Base-by-base conservation (phyloP, 768 basidiomycete species). In the Tulasnella sp. region DNA sequence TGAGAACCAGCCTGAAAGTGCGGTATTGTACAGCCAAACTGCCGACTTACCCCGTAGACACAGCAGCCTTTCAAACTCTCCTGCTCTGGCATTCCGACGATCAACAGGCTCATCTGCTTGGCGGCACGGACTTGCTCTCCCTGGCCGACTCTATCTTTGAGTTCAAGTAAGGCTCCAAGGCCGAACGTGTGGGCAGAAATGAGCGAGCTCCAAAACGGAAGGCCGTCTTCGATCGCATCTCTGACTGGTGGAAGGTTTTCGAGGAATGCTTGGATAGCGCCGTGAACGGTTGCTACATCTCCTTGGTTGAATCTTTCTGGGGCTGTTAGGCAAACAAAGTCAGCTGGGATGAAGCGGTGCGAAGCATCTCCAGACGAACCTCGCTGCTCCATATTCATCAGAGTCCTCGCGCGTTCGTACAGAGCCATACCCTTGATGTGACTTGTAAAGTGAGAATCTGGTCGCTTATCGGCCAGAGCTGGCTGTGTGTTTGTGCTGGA, bases 371-470 rank as follows among this genome's bases (percentile, higher is more conserved):
- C 4, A 68, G 27, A 34, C 62, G 10, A 27, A 68, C 62, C 62
- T 68, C 36, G 18, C 27, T 31, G 34, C 62, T 27, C 27, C 62
- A 68, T 27, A 5, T 19, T 68, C 31, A 68, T 68, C 4, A 68
- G 16, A 27, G 62, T 27, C 34, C 62, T 68, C 16, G 62, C 62
- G 27, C 62, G 62, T 34, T 68, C 62, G 34, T 68, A 68, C 31
- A 68, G 62, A 68, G 62, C 62, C 34, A 68, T 68, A 5, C 62
- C 62, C 34, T 68, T 68, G 27, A 68, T 68, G 31, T 68, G 62
- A 68, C 62, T 31, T 68, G 62, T 68, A 68, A 68, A 68, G 62
- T 68, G 62, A 16, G 62, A 68, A 34, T 68, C 62, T 36, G 62
- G 31, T 27, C 62, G 31, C 27, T 19, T 8, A 0, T 52, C n/a